Conservation (phyloP, 148 eudicot species). For the Cornus kousa region DNA sequence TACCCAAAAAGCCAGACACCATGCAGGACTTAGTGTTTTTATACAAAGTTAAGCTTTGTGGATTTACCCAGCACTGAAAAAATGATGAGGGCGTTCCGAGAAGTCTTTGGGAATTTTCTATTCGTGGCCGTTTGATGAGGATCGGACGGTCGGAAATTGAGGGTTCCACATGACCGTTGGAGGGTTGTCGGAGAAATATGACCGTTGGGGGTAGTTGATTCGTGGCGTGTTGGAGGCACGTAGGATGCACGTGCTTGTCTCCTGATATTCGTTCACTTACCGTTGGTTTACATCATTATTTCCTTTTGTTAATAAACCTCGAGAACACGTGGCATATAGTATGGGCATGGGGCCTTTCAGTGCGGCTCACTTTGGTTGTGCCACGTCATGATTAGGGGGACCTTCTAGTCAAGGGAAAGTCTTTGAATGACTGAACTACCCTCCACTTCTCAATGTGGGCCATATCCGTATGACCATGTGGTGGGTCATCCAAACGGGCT, state of each 20-base stretch:
- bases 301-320: constrained; percentile 10
- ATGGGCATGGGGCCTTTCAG: too few species aligned
- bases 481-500: too few species aligned
- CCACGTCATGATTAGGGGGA: too few species aligned
- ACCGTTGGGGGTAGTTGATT: constrained; percentile 54
- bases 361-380: too few species aligned
- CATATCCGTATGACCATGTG: too few species aligned
- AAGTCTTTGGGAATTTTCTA: constrained; percentile 2
- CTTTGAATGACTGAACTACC: too few species aligned
- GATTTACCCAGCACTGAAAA: constrained; percentile 9
- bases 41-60: constrained; percentile 19
- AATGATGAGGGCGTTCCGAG: constrained; percentile 19
- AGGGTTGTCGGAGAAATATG: constrained; percentile 46
- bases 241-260: constrained; percentile 40
- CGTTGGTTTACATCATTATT: constrained; percentile 27
- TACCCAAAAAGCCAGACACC: constrained; percentile 36
- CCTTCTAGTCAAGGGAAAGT: too few species aligned
- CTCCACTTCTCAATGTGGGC: too few species aligned
- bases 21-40: constrained; percentile 30
- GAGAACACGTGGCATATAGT: too few species aligned
- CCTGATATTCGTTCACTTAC: constrained; percentile 30
- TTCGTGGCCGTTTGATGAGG: constrained; percentile 46
- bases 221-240: constrained; percentile 15
- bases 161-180: constrained; percentile 42
- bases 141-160: constrained; percentile 51